phyloP scores from a whole-genome alignment of 768 basidiomycete species.

The Mycena venus region DNA sequence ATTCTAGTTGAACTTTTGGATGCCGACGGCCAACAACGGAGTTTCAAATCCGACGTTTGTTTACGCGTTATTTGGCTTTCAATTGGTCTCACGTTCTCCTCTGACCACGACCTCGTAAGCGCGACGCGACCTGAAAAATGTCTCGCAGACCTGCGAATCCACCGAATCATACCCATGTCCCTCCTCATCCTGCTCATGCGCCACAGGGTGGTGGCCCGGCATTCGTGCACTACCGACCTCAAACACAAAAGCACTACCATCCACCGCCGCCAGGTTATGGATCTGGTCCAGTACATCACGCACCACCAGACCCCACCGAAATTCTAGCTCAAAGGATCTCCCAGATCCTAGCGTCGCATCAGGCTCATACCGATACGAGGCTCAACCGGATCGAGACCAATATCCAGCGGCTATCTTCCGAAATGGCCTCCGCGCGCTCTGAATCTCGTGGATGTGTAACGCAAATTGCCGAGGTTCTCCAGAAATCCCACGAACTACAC shows the following conservation, averaged over 20 bases:
- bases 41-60: too few species aligned
- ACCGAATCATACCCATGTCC: neutral
- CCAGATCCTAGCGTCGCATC: neutral
- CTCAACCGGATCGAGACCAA: conserved; percentile 24
- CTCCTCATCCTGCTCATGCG: neutral
- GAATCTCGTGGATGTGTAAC: conserved; percentile 21
- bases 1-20: too few species aligned
- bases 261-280: neutral
- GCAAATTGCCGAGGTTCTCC: conserved; percentile 29
- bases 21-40: too few species aligned
- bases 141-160: neutral
- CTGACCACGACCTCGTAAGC: too few species aligned
- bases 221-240: neutral
- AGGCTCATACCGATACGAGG: conserved; percentile 6
- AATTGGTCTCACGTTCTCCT: too few species aligned
- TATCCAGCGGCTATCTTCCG: conserved; percentile 16
- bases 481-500: conserved; percentile 26
- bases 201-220: too few species aligned
- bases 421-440: conserved; percentile 19
- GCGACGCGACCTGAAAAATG: neutral
- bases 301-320: neutral
- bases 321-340: neutral
- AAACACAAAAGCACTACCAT: neutral
- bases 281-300: neutral
- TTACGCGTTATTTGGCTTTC: too few species aligned